Conservation (phyloP, 768 basidiomycete species). For the Podaxis sp. region DNA sequence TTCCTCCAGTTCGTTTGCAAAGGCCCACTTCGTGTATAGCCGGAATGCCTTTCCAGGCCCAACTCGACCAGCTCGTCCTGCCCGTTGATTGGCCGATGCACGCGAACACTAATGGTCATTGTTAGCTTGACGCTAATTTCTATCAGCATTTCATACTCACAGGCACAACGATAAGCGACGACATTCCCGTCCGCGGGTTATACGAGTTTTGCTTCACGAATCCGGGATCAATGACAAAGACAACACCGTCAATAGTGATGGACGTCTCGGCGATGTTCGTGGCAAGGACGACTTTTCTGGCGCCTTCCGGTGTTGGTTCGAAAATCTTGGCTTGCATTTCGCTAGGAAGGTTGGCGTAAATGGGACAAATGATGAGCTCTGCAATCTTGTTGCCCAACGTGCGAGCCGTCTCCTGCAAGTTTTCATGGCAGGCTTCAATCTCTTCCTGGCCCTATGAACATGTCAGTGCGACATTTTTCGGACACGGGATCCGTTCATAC, state of each 20-base stretch:
- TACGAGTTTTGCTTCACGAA: constrained; percentile 99
- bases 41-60: constrained; percentile 98
- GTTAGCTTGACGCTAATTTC: not conserved
- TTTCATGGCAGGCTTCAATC: constrained; percentile 97
- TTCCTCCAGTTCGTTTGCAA: constrained; percentile 90
- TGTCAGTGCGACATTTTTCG: constrained; percentile 16
- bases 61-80: constrained; percentile 95
- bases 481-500: constrained; percentile 23
- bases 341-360: constrained; percentile 98
- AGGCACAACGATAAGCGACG: constrained; percentile 92
- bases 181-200: constrained; percentile 98
- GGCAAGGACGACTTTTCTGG: constrained; percentile 95
- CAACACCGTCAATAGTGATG: constrained; percentile 98
- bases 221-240: constrained; percentile 98
- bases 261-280: constrained; percentile 99
- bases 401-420: constrained; percentile 91
- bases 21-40: constrained; percentile 99
- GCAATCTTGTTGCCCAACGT: constrained; percentile 94
- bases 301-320: constrained; percentile 95
- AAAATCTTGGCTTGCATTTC: constrained; percentile 99
- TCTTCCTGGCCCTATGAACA: constrained; percentile 90
- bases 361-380: constrained; percentile 94
- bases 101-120: constrained; percentile 72
- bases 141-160: constrained; percentile 44
- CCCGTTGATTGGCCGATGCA: constrained; percentile 96